phyloP scores from a whole-genome alignment of 257 asterid genomes.

The Perilla frutescens region DNA sequence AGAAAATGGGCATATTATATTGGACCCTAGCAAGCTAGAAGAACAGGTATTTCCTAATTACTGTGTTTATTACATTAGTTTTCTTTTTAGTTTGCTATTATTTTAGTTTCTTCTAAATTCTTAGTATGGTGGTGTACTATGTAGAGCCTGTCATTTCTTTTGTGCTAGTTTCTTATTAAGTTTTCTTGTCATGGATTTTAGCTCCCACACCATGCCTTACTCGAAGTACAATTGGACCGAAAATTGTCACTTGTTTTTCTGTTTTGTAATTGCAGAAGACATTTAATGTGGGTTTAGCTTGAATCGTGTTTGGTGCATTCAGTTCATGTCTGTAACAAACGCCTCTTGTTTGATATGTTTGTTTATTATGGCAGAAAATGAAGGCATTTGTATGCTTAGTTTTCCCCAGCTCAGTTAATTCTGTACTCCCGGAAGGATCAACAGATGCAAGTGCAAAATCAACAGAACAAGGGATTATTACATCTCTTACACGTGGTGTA shows the following conservation, averaged over 20 bases:
- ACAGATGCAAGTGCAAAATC: constrained; percentile 45
- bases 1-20: constrained; percentile 59
- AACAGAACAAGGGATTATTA: constrained; percentile 60
- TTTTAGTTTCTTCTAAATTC: constrained; percentile 6
- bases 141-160: too few relatives aligned
- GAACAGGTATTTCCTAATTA: constrained; percentile 70
- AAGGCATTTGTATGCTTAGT: constrained; percentile 75
- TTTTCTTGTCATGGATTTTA: too few relatives aligned
- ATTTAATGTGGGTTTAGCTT: constrained; percentile 9
- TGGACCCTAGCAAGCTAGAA: constrained; percentile 86
- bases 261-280: neutral
- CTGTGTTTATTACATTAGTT: constrained; percentile 9
- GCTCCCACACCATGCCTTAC: too few relatives aligned
- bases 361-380: constrained; percentile 67
- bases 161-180: too few relatives aligned
- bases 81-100: neutral
- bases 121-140: too few relatives aligned
- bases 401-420: constrained; percentile 70
- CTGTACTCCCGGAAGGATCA: constrained; percentile 66
- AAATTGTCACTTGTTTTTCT: neutral
- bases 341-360: neutral
- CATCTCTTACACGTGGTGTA: constrained; percentile 81
- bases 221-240: neutral
- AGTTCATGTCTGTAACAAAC: neutral
- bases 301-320: neutral